Percentiles rank a stretch among this genome's conserved stretches.
Evolutionary conservation across 192 early-diverging fungal species (phyloP).

Genomic region (Rhizoclosmatium sp.): DNA sequence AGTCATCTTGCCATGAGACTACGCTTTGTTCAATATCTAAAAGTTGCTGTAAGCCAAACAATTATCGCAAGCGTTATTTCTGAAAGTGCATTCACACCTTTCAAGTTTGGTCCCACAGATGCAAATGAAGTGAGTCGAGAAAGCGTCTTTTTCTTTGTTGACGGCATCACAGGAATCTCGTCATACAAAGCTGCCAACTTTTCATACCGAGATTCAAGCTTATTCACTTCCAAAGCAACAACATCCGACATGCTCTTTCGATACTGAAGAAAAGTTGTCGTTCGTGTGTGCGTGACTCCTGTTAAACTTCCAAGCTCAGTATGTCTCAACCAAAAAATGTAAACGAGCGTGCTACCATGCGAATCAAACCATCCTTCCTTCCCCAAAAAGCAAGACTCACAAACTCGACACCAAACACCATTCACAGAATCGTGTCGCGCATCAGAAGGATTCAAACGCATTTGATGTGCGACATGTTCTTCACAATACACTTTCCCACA

Average conservation of each 20-base stretch:
- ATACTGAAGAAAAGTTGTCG: slow-evolving; percentile 46
- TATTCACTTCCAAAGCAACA: slow-evolving; percentile 55
- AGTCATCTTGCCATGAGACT: slow-evolving; percentile 59
- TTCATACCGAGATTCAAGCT: slow-evolving; percentile 61
- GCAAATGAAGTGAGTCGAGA: slow-evolving; percentile 1
- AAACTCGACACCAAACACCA: slow-evolving; percentile 59
- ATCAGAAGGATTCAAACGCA: slow-evolving; percentile 43
- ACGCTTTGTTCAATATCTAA: slow-evolving; percentile 53
- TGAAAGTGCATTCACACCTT: too few relatives aligned
- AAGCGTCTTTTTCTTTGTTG: background rate
- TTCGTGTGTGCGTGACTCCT: slow-evolving; percentile 56
- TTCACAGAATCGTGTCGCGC: slow-evolving; percentile 52
- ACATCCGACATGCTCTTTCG: slow-evolving; percentile 45
- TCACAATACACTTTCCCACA: slow-evolving; percentile 61
- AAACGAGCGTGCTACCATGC: slow-evolving; percentile 32
- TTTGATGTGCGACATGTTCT: slow-evolving; percentile 52
- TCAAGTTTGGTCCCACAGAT: background rate
- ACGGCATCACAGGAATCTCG: slow-evolving; percentile 6
- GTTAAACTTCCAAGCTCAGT: background rate
- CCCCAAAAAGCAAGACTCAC: slow-evolving; percentile 49
- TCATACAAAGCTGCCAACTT: slow-evolving; percentile 37
- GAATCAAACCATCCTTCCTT: slow-evolving; percentile 48
- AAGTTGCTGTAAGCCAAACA: background rate
- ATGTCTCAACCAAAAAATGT: background rate
- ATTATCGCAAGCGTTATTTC: too few relatives aligned